Percentiles rank a stretch among this genome's conserved stretches.
Evolutionary conservation across 345 rosid species (phyloP).

Genomic region (Eucalyptus sideroxylon): DNA sequence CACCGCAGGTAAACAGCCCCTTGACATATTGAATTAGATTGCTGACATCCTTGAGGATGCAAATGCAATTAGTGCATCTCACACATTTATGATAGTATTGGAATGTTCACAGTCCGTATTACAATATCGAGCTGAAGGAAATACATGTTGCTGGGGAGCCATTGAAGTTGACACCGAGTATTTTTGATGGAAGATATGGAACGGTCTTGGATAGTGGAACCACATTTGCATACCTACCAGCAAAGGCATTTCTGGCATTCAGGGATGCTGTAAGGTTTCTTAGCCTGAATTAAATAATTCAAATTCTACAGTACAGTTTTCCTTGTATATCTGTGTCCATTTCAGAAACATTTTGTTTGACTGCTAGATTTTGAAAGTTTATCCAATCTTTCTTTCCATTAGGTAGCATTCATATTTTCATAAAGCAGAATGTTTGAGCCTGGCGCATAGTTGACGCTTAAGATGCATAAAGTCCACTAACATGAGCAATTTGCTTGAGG

Average conservation of each 20-base stretch:
- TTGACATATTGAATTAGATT: background rate
- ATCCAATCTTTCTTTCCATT: background rate
- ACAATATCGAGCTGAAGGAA: conserved; percentile 88
- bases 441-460: background rate
- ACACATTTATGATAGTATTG: conserved; percentile 86
- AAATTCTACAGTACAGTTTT: background rate
- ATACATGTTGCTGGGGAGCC: conserved; percentile 83
- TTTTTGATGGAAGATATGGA: conserved; percentile 66
- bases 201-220: conserved; percentile 90
- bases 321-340: background rate
- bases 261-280: conserved; percentile 60
- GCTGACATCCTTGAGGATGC: background rate
- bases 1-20: conserved; percentile 47
- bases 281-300: background rate
- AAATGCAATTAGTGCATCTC: conserved; percentile 27
- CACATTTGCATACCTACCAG: conserved; percentile 84
- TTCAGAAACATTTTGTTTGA: background rate
- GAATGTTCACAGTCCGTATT: conserved; percentile 98
- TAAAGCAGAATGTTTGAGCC: background rate
- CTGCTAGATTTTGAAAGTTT: background rate
- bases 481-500: background rate
- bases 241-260: conserved; percentile 56
- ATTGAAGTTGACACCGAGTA: conserved; percentile 39
- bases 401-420: background rate
- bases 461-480: background rate